Evolutionary conservation across 179 eudicot species (phyloP), one percentile per base, ranked within the genome.

Genomic region (Nepenthes alata): DNA sequence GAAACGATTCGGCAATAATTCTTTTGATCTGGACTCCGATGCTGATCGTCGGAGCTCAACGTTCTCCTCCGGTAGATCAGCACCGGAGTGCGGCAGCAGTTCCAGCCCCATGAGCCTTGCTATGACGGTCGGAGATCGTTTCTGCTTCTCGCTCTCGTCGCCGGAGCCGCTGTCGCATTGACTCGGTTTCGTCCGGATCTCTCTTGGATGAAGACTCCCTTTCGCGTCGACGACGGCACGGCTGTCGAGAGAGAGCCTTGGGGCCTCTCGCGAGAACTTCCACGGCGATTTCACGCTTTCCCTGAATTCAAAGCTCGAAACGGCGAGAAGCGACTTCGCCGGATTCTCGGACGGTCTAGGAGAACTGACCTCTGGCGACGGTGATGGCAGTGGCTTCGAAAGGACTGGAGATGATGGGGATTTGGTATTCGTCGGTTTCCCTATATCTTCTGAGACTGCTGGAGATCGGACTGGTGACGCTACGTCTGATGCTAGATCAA

Each of bases 21-120:
- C 97, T 66, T 84, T 74, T 2, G 99, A 79, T 71, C 99, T 67
- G 2, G 97, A 90, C 65, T 94, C 97, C 0, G 97, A 94, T 2
- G 95, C 83, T 3, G 97, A 94, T 74, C 99, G 61, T 8, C 91
- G 82, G 10, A 94, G 89, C 81, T 87, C 86, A 2, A 73, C 70
- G 10, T 73, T 71, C 72, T 70, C 72, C 11, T 77, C 87, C 11
- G 63, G 69, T 47, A 13, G 35, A 0, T 36, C 35, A 0, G 1
- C 53, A 2, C 36, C 39, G 73, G 84, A 64, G 7, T 64, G 55
- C 2, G 76, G 65, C 58, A 35, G 2, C 16, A 38, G 51, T 14
- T 63, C 67, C 3, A 63, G 49, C 4, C 67, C 47, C 99, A 94
- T 85, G 10, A 94, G 85, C 53, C 94, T 75, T 6, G 97, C 99